A percentile compares a stretch with the other conserved stretches of the same genome.
These are phyloP conservation scores for Ganoderma resinaceum DNA, from an alignment of 1,284 basidiomycete genomes.

Conservation along the genomic window DNA sequence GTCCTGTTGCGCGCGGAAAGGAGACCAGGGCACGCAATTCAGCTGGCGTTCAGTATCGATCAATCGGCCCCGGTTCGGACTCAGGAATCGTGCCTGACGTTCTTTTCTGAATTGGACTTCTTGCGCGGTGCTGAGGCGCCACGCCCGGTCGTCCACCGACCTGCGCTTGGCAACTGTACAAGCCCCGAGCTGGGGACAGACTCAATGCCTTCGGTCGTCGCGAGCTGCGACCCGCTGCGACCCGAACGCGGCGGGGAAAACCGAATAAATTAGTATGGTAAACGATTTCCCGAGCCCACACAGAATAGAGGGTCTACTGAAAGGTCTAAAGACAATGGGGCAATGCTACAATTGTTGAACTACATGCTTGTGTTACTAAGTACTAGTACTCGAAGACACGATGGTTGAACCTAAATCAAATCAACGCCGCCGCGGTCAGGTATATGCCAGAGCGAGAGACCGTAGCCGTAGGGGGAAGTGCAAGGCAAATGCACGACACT, in stretches of 20 bases:
- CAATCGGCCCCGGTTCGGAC: not conserved
- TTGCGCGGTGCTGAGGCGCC: not conserved
- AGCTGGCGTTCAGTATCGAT: not conserved
- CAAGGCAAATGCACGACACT: not conserved
- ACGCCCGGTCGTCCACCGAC: not conserved
- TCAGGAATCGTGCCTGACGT: too few species aligned
- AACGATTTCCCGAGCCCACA: not conserved
- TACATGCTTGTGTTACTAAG: not conserved
- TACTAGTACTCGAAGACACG: not conserved
- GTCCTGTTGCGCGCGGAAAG: not conserved
- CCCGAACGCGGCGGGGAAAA: not conserved
- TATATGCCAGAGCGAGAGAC: not conserved
- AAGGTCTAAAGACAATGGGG: not conserved
- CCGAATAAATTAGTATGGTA: not conserved
- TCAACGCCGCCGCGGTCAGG: not conserved
- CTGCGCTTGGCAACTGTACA: not conserved
- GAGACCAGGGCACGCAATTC: not conserved
- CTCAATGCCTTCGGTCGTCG: not conserved
- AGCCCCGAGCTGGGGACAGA: not conserved
- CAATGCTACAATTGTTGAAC: constrained; percentile 8
- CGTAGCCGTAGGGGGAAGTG: not conserved
- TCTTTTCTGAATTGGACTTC: not conserved
- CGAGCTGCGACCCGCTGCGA: not conserved
- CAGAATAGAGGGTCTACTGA: not conserved
- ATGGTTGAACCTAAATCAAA: not conserved